Percentiles rank a stretch among this genome's conserved stretches.
Evolutionary conservation across 441 rosid genomes (phyloP).

Genomic region (Manihot esculenta): DNA sequence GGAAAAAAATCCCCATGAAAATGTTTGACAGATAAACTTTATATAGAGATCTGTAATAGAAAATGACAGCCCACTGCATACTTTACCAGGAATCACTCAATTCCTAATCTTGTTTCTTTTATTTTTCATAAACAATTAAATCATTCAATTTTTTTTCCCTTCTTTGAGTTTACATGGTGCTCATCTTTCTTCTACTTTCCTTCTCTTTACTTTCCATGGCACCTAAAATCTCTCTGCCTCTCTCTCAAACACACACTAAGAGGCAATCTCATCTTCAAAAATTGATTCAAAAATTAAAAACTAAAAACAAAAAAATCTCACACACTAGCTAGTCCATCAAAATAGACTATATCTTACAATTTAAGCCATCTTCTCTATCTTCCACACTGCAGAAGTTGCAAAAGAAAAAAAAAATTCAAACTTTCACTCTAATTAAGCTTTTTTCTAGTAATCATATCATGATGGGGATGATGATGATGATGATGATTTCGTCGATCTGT

Average conservation of each 20-base stretch:
- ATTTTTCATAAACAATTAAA: conserved; percentile 1
- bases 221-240: neutral
- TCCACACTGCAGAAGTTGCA: neutral
- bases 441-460: neutral
- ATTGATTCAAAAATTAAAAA: neutral
- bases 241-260: neutral
- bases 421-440: neutral
- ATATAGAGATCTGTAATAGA: conserved; percentile 42
- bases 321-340: conserved; percentile 14
- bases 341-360: conserved; percentile 8
- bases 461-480: conserved; percentile 45
- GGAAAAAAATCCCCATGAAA: conserved; percentile 46
- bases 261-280: neutral
- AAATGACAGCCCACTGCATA: conserved; percentile 51
- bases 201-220: conserved; percentile 2
- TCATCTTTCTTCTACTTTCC: neutral
- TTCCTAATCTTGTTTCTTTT: conserved; percentile 34
- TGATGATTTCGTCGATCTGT: conserved; percentile 31
- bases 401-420: no score
- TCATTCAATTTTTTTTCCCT: neutral
- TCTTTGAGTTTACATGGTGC: conserved; percentile 14
- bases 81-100: conserved; percentile 13
- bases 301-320: no score
- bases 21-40: conserved; percentile 42
- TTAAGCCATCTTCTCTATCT: neutral